Percentiles rank a stretch among this genome's conserved stretches.
These are phyloP conservation scores for Pestalotiopsis fici DNA, from an alignment of 2,329 filamentous ascomycete species.

Conservation along the genomic window DNA sequence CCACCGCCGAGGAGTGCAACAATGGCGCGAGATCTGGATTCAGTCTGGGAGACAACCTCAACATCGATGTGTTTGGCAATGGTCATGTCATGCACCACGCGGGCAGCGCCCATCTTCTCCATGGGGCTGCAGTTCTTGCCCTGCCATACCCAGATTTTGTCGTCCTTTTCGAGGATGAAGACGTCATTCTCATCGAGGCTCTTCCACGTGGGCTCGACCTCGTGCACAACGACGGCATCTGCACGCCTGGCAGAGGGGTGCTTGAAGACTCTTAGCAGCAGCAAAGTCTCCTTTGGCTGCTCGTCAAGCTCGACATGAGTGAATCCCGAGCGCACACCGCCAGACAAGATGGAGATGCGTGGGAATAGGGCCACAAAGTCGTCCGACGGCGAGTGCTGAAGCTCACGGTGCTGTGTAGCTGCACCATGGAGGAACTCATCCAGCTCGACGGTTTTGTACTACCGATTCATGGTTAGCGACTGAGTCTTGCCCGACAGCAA, in stretches of 20 bases:
- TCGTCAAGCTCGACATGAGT: slow-evolving; percentile 57
- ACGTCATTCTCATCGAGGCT: slow-evolving; percentile 68
- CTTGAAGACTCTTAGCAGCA: slow-evolving; percentile 65
- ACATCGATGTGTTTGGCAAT: slow-evolving; percentile 65
- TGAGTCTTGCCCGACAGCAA: background rate
- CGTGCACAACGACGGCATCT: slow-evolving; percentile 59
- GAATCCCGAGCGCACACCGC: slow-evolving; percentile 65
- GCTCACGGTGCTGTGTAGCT: slow-evolving; percentile 66
- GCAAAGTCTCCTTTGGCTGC: slow-evolving; percentile 42
- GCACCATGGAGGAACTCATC: slow-evolving; percentile 65
- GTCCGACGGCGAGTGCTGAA: slow-evolving; percentile 59
- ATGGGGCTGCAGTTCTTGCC: slow-evolving; percentile 65
- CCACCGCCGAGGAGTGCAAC: slow-evolving; percentile 3
- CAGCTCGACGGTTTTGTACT: slow-evolving; percentile 70
- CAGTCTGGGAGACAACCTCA: slow-evolving; percentile 64
- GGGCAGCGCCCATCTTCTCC: slow-evolving; percentile 69
- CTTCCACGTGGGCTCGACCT: slow-evolving; percentile 62
- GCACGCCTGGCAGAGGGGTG: slow-evolving; percentile 47
- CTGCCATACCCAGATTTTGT: slow-evolving; percentile 73
- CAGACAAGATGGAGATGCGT: slow-evolving; percentile 57
- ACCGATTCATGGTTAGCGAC: background rate
- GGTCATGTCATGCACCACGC: slow-evolving; percentile 67
- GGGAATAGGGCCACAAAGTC: slow-evolving; percentile 64
- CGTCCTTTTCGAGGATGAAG: slow-evolving; percentile 62
- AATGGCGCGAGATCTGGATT: slow-evolving; percentile 51